Conservation (phyloP, 1,139 yeast species). For the Blastobotrys buckinghamii region DNA sequence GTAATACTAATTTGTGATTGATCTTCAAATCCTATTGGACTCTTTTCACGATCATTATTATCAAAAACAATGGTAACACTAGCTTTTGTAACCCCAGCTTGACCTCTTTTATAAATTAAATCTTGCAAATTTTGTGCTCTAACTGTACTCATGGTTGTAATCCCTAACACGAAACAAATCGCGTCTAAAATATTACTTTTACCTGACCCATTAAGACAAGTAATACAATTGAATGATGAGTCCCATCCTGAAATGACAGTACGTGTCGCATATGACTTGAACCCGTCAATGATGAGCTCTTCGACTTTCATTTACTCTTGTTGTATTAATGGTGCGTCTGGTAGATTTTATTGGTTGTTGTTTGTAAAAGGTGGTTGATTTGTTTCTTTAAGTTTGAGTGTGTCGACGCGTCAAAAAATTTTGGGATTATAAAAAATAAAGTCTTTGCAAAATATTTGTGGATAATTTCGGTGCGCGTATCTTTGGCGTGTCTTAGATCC, state of each 20-base stretch:
- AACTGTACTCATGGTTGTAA: conserved; percentile 88
- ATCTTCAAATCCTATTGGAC: conserved; percentile 86
- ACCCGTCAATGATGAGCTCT: conserved; percentile 93
- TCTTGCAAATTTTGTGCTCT: conserved; percentile 93
- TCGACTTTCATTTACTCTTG: conserved; percentile 96
- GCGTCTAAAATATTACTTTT: conserved; percentile 94
- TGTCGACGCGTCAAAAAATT: neutral
- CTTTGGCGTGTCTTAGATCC: too few relatives aligned
- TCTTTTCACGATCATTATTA: conserved; percentile 64
- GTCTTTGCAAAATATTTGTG: too few relatives aligned
- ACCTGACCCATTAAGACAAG: conserved; percentile 97
- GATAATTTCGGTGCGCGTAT: too few relatives aligned
- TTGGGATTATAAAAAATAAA: too few relatives aligned
- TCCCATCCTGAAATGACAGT: conserved; percentile 97
- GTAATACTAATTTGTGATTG: conserved; percentile 83
- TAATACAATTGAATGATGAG: conserved; percentile 91
- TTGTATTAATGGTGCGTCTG: too few relatives aligned
- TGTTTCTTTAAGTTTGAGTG: too few relatives aligned
- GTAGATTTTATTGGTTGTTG: neutral
- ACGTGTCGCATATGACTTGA: conserved; percentile 95
- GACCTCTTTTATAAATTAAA: conserved; percentile 92
- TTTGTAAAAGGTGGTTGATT: neutral
- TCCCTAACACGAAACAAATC: conserved; percentile 96
- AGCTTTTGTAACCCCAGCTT: conserved; percentile 96
- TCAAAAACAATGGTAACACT: conserved; percentile 94